Conservation (phyloP, 164 flowering plant genomes). For the Sextonia rubra region DNA sequence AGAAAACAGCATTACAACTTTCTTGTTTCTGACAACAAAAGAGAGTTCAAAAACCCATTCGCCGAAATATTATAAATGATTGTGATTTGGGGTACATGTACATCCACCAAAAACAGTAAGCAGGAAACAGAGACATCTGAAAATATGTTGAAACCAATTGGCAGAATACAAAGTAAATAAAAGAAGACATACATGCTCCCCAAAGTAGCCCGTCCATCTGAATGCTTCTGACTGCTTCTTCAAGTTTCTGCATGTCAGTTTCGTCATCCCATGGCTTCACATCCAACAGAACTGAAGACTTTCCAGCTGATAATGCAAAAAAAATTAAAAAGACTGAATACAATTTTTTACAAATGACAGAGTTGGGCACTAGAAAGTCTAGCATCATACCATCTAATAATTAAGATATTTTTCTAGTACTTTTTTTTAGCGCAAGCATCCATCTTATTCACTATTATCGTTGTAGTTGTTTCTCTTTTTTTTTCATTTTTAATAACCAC, state of each 20-base stretch:
- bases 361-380: background rate
- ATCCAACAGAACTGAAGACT: constrained; percentile 84
- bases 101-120: background rate
- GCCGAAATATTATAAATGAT: too few relatives aligned
- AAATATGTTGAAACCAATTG: background rate
- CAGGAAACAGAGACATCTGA: too few relatives aligned
- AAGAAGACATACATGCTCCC: constrained; percentile 18
- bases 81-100: background rate
- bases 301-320: constrained; percentile 56
- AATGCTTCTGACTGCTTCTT: constrained; percentile 71
- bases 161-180: background rate
- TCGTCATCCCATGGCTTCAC: constrained; percentile 96
- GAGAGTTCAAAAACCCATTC: background rate
- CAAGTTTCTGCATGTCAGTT: constrained; percentile 89
- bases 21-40: background rate
- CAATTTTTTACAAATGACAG: background rate
- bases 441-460: too few relatives aligned
- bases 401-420: too few relatives aligned
- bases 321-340: background rate
- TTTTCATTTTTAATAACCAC: background rate
- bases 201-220: constrained; percentile 58
- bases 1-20: background rate
- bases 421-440: too few relatives aligned
- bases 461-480: too few relatives aligned
- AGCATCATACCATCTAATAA: background rate